Conservation (phyloP, 2,329 filamentous ascomycete genomes). For the Ophiostoma angusticollis region DNA sequence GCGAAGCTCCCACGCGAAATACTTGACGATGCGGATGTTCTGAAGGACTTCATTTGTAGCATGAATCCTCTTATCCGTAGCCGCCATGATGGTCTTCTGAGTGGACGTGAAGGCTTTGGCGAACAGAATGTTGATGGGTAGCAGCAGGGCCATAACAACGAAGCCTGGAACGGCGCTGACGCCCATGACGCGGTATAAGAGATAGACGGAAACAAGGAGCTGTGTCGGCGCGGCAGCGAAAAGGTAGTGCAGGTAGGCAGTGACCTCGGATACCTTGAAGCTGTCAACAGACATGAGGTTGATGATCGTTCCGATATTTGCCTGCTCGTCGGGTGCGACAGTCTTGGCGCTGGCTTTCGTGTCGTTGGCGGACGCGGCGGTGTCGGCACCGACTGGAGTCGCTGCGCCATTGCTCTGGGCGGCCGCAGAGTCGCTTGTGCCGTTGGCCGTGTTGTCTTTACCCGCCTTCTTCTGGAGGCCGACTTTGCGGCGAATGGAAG, state of each 20-base stretch:
- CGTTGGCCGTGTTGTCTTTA: conserved; percentile 32
- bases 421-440: conserved; percentile 14
- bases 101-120: conserved; percentile 73
- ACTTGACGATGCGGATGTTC: conserved; percentile 98
- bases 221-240: conserved; percentile 85
- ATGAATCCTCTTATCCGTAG: conserved; percentile 91
- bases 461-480: conserved; percentile 47
- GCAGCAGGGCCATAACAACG: conserved; percentile 72
- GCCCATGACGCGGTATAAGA: conserved; percentile 85
- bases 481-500: conserved; percentile 42
- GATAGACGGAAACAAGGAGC: conserved; percentile 62
- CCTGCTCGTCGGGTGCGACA: conserved; percentile 54
- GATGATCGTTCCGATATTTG: conserved; percentile 94
- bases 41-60: conserved; percentile 93
- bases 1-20: conserved; percentile 94
- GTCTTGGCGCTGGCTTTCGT: conserved; percentile 24
- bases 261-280: conserved; percentile 94
- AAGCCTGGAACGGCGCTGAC: conserved; percentile 90
- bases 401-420: conserved; percentile 9
- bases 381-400: conserved; percentile 21
- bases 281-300: conserved; percentile 99
- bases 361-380: conserved; percentile 20
- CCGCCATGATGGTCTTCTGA: conserved; percentile 82
- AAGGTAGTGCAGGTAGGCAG: conserved; percentile 91
- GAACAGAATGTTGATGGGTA: conserved; percentile 83